phyloP scores from a whole-genome alignment of 2,329 filamentous ascomycete genomes.

The Kalmusia sp. region DNA sequence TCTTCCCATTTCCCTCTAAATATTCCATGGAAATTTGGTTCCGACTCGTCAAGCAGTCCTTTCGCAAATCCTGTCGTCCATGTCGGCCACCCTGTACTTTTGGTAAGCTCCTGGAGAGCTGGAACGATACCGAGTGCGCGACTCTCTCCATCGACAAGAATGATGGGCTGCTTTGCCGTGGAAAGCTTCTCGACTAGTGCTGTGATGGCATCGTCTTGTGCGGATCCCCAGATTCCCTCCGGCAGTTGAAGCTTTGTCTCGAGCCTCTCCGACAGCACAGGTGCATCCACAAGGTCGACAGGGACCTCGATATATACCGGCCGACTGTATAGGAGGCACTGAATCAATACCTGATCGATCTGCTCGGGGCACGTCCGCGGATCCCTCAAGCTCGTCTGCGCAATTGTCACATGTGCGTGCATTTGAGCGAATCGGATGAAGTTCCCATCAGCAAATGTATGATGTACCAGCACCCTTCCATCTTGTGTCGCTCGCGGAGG shows the following conservation, averaged over 20 bases:
- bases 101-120: conserved; percentile 53
- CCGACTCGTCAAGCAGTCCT: conserved; percentile 57
- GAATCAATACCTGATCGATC: conserved; percentile 59
- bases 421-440: conserved; percentile 60
- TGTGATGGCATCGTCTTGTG: conserved; percentile 37
- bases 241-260: conserved; percentile 24
- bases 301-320: conserved; percentile 66
- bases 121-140: conserved; percentile 51
- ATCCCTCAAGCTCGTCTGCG: conserved; percentile 57
- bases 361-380: conserved; percentile 54
- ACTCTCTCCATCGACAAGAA: conserved; percentile 62
- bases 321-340: conserved; percentile 60
- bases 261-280: conserved; percentile 44
- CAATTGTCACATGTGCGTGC: conserved; percentile 51
- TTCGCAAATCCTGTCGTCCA: conserved; percentile 59
- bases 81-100: conserved; percentile 55
- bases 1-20: conserved; percentile 55
- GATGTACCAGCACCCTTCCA: conserved; percentile 61
- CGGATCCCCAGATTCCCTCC: conserved; percentile 18
- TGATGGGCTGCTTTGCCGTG: conserved; percentile 55
- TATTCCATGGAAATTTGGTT: conserved; percentile 58
- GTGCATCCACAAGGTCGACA: conserved; percentile 57
- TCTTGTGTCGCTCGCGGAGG: conserved; percentile 55
- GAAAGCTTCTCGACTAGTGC: conserved; percentile 53
- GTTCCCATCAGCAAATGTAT: conserved; percentile 70